Conservation (phyloP, 2,329 filamentous ascomycete species). For the Tolypocladium paradoxum region DNA sequence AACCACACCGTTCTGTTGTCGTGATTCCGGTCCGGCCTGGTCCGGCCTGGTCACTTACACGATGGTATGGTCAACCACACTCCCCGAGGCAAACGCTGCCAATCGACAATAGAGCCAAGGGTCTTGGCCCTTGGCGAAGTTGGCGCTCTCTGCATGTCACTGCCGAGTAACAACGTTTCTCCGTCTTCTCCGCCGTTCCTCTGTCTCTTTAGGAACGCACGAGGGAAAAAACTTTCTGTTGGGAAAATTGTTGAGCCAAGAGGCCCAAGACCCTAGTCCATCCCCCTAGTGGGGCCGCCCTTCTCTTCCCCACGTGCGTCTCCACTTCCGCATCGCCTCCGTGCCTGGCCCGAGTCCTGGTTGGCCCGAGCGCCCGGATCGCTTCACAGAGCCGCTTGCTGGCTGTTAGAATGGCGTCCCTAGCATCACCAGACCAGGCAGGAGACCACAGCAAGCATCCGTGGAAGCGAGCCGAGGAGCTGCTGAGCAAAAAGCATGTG, state of each 20-base stretch:
- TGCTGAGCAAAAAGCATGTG: background rate
- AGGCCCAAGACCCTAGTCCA: constrained; percentile 10
- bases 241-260: constrained; percentile 25
- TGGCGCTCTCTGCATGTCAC: too few species aligned
- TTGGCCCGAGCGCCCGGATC: background rate
- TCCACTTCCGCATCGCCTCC: background rate
- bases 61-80: too few species aligned
- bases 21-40: background rate
- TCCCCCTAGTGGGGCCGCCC: background rate
- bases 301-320: background rate
- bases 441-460: background rate
- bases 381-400: background rate
- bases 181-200: background rate
- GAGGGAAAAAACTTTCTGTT: constrained; percentile 17
- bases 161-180: too few species aligned
- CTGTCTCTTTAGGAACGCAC: background rate
- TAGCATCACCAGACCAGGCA: background rate
- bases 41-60: background rate
- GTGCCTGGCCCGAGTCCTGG: background rate
- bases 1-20: background rate
- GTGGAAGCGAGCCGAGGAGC: background rate
- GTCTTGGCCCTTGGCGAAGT: too few species aligned
- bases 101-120: background rate
- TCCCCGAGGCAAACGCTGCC: background rate
- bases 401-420: background rate